A percentile compares a stretch with the other conserved stretches of the same genome.
Evolutionary conservation across 306 rosid species (phyloP).

Genomic region (Quillaja saponaria): DNA sequence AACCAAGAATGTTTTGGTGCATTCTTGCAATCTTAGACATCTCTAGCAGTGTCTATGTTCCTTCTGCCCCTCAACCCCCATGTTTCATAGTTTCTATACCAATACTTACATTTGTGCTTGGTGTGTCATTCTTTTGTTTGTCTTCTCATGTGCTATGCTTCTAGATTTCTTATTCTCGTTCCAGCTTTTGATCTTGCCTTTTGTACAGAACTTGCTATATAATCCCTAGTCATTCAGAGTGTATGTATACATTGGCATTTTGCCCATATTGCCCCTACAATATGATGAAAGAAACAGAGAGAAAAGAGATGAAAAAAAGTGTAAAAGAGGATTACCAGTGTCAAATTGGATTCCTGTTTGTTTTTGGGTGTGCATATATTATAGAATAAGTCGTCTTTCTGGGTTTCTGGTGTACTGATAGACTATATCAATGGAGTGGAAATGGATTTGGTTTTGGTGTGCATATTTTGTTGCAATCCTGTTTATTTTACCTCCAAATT

Average conservation of each 20-base stretch:
- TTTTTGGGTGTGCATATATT: conserved; percentile 76
- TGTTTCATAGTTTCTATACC: conserved; percentile 13
- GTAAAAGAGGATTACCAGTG: conserved; percentile 53
- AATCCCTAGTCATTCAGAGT: conserved; percentile 62
- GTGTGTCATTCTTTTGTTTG: conserved; percentile 79
- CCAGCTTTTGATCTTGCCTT: conserved; percentile 68
- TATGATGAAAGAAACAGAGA: conserved; percentile 48
- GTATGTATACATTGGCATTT: conserved; percentile 79
- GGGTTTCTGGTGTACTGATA: conserved; percentile 72
- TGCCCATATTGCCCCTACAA: conserved; percentile 65
- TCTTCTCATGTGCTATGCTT: conserved; percentile 42
- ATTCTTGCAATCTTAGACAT: conserved; percentile 59
- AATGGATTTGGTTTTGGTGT: conserved; percentile 85
- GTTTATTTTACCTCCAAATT: conserved; percentile 21
- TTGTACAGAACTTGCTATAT: conserved; percentile 71
- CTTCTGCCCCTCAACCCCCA: conserved; percentile 35
- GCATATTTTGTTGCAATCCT: conserved; percentile 47
- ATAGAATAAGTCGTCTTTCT: conserved; percentile 58
- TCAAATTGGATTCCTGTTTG: conserved; percentile 48
- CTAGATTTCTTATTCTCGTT: conserved; percentile 60
- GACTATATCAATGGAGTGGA: conserved; percentile 71
- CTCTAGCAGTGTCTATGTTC: conserved; percentile 52
- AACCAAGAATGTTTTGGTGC: conserved; percentile 66
- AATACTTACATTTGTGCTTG: conserved; percentile 55
- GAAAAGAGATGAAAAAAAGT: conserved; percentile 11